Evolutionary conservation across 306 rosid species (phyloP).

Genomic region (Lathyrus tuberosus): DNA sequence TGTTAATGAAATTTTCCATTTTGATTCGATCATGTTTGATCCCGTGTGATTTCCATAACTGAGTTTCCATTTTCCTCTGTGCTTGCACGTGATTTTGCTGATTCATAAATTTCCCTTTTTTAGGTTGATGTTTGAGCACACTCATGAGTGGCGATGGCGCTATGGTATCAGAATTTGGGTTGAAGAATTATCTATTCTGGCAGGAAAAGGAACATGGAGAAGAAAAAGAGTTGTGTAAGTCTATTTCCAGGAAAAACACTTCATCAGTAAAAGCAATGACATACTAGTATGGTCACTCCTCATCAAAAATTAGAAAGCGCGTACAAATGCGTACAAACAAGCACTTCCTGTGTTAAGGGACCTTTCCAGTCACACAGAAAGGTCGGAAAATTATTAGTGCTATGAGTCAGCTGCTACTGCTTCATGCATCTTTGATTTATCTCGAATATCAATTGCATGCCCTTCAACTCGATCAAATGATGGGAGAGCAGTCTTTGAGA

Average conservation of each 20-base stretch:
- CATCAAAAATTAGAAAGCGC: slow-evolving; percentile 59
- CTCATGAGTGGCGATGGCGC: too few species aligned
- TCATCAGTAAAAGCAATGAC: slow-evolving; percentile 38
- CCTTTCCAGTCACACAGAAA: slow-evolving; percentile 43
- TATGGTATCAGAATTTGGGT: too few species aligned
- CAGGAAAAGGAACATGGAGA: slow-evolving; percentile 17
- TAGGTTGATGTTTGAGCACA: too few species aligned
- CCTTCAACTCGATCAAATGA: slow-evolving; percentile 86
- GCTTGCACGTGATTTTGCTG: too few species aligned
- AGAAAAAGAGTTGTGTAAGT: slow-evolving; percentile 17
- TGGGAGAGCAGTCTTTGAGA: slow-evolving; percentile 60
- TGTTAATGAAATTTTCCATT: too few species aligned
- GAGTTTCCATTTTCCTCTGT: too few species aligned
- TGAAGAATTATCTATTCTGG: slow-evolving; percentile 34
- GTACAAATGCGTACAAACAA: slow-evolving; percentile 43
- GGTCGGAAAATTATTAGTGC: slow-evolving; percentile 43
- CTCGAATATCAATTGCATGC: slow-evolving; percentile 78
- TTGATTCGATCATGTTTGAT: too few species aligned
- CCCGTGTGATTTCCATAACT: too few species aligned
- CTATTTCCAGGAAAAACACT: slow-evolving; percentile 18
- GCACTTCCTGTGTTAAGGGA: slow-evolving; percentile 60
- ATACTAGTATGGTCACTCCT: slow-evolving; percentile 36
- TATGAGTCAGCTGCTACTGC: slow-evolving; percentile 60
- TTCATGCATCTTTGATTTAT: slow-evolving; percentile 55
- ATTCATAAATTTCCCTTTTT: too few species aligned